Evolutionary conservation across 2,329 filamentous ascomycete species (phyloP), one percentile per base, ranked within the genome.

Genomic region (Penicillium sp.): DNA sequence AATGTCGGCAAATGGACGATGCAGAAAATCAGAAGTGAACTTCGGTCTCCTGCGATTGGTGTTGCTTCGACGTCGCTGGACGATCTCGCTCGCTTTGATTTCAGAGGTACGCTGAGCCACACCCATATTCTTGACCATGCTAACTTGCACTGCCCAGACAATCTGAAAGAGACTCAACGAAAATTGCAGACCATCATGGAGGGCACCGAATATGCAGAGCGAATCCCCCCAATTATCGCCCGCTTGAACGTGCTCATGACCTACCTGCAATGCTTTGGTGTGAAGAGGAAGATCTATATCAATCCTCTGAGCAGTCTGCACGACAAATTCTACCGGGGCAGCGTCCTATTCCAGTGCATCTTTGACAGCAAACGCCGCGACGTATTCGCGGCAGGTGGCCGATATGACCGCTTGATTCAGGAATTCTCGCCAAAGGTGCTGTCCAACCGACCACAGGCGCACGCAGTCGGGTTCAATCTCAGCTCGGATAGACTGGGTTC

Each of bases 401-500:
- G 94, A 44, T 99, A 99, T 68, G 95, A 99, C 68, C 84, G 85
- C 43, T 76, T 99, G 18, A 92, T 99, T 58, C 85, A 86, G 67
- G 89, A 95, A 54, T 89, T 95, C 65, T 83, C 86, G 8, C 88
- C 89, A 5, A 87, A 85, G 57, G 81, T 85, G 38, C 79, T 83
- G 36, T 80, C 79, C 22, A 81, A 81, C 50, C 77, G 81, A 39
- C 79, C 83, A 49, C 84, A 86, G 62, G 83, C 84, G 18, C 90
- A 95, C 66, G 92, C 90, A 5, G 94, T 97, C 10, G 94, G 95
- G 1, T 92, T 97, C 67, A 95, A 91, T 64, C 76, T 97, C 36
- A 89, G 89, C 22, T 95, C 92, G 85, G 92, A 96, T 63, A 84
- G 87, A 51, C 77, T 96, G 4, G 86, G 86, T 6, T 83, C 83